Conservation (phyloP, 2,329 filamentous ascomycete genomes). For the Drechslerella coelobrocha region DNA sequence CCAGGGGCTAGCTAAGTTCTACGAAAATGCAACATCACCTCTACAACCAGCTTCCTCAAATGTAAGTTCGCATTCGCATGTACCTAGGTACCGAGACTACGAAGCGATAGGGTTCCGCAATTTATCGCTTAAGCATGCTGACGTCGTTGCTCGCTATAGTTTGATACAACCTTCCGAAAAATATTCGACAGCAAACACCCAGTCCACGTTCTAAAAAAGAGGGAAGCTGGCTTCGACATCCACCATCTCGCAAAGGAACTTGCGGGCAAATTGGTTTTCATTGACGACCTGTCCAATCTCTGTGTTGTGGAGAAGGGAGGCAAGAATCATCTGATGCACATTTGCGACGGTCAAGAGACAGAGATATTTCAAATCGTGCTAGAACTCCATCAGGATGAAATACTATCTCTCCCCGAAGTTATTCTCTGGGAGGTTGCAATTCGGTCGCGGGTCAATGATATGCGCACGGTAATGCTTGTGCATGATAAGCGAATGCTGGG, state of each 20-base stretch:
- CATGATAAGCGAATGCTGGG: conserved; percentile 61
- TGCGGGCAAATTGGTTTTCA: conserved; percentile 33
- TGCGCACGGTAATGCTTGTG: conserved; percentile 59
- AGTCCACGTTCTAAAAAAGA: conserved; percentile 59
- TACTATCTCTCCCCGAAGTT: conserved; percentile 56
- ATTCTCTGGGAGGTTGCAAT: conserved; percentile 58
- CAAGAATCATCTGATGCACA: conserved; percentile 16
- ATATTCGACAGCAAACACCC: conserved; percentile 56
- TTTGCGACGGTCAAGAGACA: conserved; percentile 54
- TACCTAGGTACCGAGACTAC: conserved; percentile 56
- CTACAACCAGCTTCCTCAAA: conserved; percentile 25
- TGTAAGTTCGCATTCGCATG: conserved; percentile 7
- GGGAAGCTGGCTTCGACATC: conserved; percentile 59
- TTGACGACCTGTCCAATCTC: conserved; percentile 52
- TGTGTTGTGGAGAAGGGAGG: conserved; percentile 13
- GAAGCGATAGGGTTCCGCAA: conserved; percentile 53
- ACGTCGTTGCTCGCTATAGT: conserved; percentile 55
- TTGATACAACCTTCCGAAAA: conserved; percentile 56
- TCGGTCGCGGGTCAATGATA: conserved; percentile 59
- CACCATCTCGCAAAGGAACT: conserved; percentile 56
- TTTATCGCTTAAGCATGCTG: conserved; percentile 50
- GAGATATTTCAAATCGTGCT: conserved; percentile 58
- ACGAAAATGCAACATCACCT: conserved; percentile 1
- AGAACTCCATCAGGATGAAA: conserved; percentile 59
- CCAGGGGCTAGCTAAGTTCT: conserved; percentile 5